These are phyloP conservation scores for Phytophthora ramorum DNA, from an alignment of 352 stramenopile species.

Conservation along the genomic window DNA sequence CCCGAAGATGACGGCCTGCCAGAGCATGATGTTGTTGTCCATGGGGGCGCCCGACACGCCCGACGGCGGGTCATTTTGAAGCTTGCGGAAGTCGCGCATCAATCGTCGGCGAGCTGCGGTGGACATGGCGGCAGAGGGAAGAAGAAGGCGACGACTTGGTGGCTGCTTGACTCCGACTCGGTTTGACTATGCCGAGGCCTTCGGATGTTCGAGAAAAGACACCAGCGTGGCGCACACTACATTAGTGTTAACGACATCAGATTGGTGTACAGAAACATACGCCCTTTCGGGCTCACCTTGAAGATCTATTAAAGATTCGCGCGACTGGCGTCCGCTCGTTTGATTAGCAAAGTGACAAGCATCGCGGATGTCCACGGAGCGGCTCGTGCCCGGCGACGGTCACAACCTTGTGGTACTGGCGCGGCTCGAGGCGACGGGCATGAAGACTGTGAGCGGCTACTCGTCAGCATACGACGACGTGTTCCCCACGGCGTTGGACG, in stretches of 20 bases:
- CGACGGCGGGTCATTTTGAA: constrained; percentile 98
- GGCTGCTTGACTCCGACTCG: constrained; percentile 13
- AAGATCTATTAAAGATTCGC: constrained; percentile 29
- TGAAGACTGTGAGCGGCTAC: constrained; percentile 62
- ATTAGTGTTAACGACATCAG: neutral
- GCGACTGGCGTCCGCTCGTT: constrained; percentile 13
- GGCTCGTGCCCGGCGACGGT: constrained; percentile 52
- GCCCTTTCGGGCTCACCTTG: constrained; percentile 7
- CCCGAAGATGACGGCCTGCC: constrained; percentile 93
- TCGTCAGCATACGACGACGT: constrained; percentile 60
- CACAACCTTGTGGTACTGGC: constrained; percentile 65
- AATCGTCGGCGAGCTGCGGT: constrained; percentile 95
- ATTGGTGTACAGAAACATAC: neutral
- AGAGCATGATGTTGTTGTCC: constrained; percentile 99
- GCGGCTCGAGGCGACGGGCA: constrained; percentile 49
- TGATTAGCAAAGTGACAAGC: constrained; percentile 26
- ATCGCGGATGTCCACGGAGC: constrained; percentile 64
- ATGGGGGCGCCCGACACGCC: constrained; percentile 97
- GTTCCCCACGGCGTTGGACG: constrained; percentile 68
- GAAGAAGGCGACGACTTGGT: constrained; percentile 3
- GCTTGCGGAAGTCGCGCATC: constrained; percentile 97
- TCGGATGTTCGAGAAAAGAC: constrained; percentile 31
- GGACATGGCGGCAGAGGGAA: constrained; percentile 79
- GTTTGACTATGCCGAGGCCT: constrained; percentile 24
- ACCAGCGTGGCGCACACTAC: neutral